Percentiles rank a stretch among this genome's conserved stretches.
These are phyloP conservation scores for Scedosporium minutisporum DNA, from an alignment of 2,329 filamentous ascomycete genomes.

Conservation along the genomic window DNA sequence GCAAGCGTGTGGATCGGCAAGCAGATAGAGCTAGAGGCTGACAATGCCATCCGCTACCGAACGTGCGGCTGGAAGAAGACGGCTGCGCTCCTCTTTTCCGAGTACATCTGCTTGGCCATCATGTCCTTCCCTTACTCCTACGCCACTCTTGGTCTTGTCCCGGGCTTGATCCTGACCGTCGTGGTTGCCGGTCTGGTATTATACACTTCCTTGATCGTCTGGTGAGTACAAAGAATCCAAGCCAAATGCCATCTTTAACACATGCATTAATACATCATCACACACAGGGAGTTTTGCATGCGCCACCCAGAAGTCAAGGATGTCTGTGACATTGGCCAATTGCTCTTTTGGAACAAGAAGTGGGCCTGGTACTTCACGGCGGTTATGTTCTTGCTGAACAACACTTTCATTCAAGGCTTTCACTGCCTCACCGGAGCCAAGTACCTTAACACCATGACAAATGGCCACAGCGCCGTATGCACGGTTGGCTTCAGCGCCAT, in stretches of 20 bases:
- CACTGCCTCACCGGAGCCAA: constrained; percentile 79
- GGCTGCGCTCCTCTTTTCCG: constrained; percentile 79
- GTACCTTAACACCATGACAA: constrained; percentile 83
- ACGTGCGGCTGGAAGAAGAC: constrained; percentile 96
- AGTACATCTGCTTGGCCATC: constrained; percentile 86
- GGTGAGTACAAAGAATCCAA: neutral
- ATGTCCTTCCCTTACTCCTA: constrained; percentile 97
- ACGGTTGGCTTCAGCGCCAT: constrained; percentile 74
- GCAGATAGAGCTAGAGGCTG: constrained; percentile 69
- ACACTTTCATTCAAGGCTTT: constrained; percentile 77
- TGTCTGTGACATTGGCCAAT: constrained; percentile 91
- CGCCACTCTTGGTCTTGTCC: constrained; percentile 75
- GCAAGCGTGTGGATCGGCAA: constrained; percentile 26
- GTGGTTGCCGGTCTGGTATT: constrained; percentile 69
- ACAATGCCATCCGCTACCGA: constrained; percentile 77
- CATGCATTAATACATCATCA: neutral
- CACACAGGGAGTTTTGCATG: constrained; percentile 75
- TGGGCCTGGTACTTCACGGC: constrained; percentile 63
- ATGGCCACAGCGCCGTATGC: constrained; percentile 48
- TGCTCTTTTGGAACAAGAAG: constrained; percentile 78
- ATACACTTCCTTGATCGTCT: constrained; percentile 50
- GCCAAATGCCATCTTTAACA: neutral
- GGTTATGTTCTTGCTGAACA: constrained; percentile 87
- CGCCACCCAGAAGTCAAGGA: constrained; percentile 85
- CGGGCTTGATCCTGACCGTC: constrained; percentile 71